Percentiles rank a stretch among this genome's conserved stretches.
Conservation (phyloP, 306 rosid species). For the Alnus glutinosa region DNA sequence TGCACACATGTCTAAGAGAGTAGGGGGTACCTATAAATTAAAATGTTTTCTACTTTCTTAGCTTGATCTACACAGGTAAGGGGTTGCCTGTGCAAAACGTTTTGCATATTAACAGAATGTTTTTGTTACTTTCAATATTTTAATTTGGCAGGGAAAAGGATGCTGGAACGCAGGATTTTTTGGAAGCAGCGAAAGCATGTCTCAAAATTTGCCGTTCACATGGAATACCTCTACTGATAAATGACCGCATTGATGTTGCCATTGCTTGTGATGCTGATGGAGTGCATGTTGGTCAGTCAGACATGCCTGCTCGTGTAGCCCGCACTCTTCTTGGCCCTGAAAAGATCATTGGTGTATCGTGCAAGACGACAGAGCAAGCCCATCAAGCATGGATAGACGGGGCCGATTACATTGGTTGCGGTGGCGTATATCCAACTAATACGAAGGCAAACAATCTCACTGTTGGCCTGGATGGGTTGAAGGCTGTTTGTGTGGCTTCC, state of each 20-base stretch:
- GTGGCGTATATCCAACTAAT: constrained; percentile 82
- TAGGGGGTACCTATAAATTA: not conserved
- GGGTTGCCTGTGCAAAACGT: not conserved
- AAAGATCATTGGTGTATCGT: constrained; percentile 88
- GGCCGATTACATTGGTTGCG: constrained; percentile 88
- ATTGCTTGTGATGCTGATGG: constrained; percentile 95
- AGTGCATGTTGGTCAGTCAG: constrained; percentile 92
- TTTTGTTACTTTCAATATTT: not conserved
- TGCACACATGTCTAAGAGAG: not conserved
- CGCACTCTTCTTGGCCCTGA: constrained; percentile 76
- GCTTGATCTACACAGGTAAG: not conserved
- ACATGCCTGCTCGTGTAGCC: constrained; percentile 64
- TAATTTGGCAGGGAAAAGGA: constrained; percentile 73
- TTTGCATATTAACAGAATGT: not conserved
- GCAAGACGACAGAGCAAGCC: constrained; percentile 91
- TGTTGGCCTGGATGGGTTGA: constrained; percentile 76
- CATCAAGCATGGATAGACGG: constrained; percentile 79
- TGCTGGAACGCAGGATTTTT: constrained; percentile 63
- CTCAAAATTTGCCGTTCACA: constrained; percentile 63
- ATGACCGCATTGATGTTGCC: constrained; percentile 82
- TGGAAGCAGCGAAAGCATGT: constrained; percentile 78
- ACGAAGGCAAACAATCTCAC: constrained; percentile 75
- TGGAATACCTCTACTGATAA: constrained; percentile 78
- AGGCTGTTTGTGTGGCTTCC: constrained; percentile 60
- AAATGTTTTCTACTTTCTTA: not conserved